Base-by-base conservation (phyloP, 495 filamentous ascomycete genomes). In the Rostrohypoxylon terebratum region DNA sequence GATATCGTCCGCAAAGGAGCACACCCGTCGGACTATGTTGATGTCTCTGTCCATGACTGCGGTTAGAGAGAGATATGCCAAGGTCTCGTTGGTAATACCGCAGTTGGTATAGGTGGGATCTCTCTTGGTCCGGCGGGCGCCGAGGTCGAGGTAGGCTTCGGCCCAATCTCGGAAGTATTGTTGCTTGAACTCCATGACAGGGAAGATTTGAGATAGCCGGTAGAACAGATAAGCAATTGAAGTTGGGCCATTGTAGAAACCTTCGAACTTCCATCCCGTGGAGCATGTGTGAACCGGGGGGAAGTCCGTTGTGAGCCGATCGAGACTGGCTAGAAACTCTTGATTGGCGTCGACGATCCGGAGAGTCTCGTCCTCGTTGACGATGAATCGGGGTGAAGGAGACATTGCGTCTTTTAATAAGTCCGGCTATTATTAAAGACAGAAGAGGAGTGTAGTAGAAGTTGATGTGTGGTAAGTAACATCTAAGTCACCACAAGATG, bases 191-290 rank as follows among this genome's bases (percentile, higher is more conserved):
- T 75, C 58, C 5, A 89, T 60, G 45, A 85, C 78, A 0, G 88
- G 84, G 38, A 85, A 83, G 18, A 77, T 66, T 7, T 75, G 68
- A 18, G 86, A 85, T 2, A 90, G 81, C 1, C 78, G 75, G 23
- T 86, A 83, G 79, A 91, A 87, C 0, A 90, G 80, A 74, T 87
- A 87, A 9, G 87, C 88, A 18, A 90, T 78, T 23, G 85, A 86
- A 1, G 87, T 87, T 9, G 88, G 88, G 0, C 89, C 90, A 48
- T 82, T 81, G 79, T 85, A 90, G 25, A 91, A 76, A 0, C 89
- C 89, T 25, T 78, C 75, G 0, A 81, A 78, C 5, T 64, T 61
- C 75, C 75, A 77, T 9, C 63, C 57, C 4, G 72, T 75, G 1
- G 75, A 75, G 44, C 67, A 75, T 4, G 72, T 73, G 42, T 75